Evolutionary conservation across 495 filamentous ascomycete species (phyloP), one percentile per base, ranked within the genome.

Genomic region (Daldinia childiae): DNA sequence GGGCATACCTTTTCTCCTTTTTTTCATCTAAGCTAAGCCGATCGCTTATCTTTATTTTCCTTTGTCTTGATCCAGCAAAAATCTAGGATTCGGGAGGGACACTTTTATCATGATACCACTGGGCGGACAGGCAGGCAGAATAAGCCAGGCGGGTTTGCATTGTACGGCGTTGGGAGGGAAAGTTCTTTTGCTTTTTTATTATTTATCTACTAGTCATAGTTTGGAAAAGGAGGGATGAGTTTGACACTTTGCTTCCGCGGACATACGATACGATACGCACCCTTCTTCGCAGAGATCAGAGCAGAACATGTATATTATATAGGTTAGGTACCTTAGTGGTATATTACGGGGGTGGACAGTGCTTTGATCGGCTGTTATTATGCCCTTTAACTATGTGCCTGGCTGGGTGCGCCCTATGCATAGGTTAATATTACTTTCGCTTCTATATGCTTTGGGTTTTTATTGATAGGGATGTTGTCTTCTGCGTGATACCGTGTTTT

Each of bases 71-170:
- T 29, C 27, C 4, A 17, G 48, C 9, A 41, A 26, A 60, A 17
- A 29, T n/a, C 39, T 27, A 11, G 30, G 29, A 29, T 29, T 45
- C 24, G 24, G 50, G 17, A 43, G 38, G 36, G 9, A 21, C 54
- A 32, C 27, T 45, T 27, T n/a, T 43, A 29, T 17, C 24, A 43
- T 60, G 38, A 60, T 60, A 60, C 57, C 57, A 60, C 57, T 60
- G 57, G 57, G 38, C 38, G 36, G 57, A 21, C 30, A 26, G 34
- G 56, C 34, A 43, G 60, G 45, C 14, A 34, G 56, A 56, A 34
- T 21, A 59, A 19, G 52, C 21, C 27, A 12, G 29, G 27, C 30
- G 54, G 52, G 24, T 29, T 36, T 57, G 54, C 54, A 57, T 57
- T 2, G n/a, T 21, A 36, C 30, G 54, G 54, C 54, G 54, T 57